Evolutionary conservation across 129 eudicot species (phyloP).

Genomic region (Ambrosia trifida): DNA sequence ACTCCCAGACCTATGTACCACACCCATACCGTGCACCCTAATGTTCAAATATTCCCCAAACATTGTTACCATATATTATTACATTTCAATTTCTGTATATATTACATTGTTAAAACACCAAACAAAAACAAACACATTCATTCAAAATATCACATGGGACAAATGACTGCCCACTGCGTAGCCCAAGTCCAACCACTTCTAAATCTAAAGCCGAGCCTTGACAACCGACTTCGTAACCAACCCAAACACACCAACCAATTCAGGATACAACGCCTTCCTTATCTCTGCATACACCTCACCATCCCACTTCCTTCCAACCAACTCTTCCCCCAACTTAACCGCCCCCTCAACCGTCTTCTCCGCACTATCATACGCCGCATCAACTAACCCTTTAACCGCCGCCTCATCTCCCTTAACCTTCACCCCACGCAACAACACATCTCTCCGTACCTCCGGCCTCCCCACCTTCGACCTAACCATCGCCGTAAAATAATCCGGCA

Average conservation of each 20-base stretch:
- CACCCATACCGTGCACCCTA: too few relatives aligned
- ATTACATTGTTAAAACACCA: not conserved
- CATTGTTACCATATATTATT: too few relatives aligned
- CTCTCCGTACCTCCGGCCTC: conserved; percentile 46
- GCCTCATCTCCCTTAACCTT: conserved; percentile 63
- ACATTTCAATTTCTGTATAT: too few relatives aligned
- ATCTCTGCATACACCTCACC: conserved; percentile 69
- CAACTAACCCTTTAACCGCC: conserved; percentile 61
- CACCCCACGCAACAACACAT: conserved; percentile 51
- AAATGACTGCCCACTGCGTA: too few relatives aligned
- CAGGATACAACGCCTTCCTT: conserved; percentile 65
- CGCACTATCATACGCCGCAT: conserved; percentile 46
- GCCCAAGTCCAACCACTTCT: not conserved
- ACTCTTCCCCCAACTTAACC: conserved; percentile 50
- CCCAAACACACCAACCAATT: conserved; percentile 53
- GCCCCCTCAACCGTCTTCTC: conserved; percentile 57
- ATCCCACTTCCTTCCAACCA: conserved; percentile 64
- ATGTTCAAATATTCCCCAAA: too few relatives aligned
- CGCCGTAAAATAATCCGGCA: conserved; percentile 69
- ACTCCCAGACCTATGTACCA: too few relatives aligned
- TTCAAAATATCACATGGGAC: too few relatives aligned
- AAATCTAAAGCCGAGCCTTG: conserved; percentile 27
- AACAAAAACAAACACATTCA: not conserved
- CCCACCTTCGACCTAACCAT: conserved; percentile 47
- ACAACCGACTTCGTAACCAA: conserved; percentile 21